Evolutionary conservation across 1,139 yeast species (phyloP).

Genomic region (Blastobotrys serpentis): DNA sequence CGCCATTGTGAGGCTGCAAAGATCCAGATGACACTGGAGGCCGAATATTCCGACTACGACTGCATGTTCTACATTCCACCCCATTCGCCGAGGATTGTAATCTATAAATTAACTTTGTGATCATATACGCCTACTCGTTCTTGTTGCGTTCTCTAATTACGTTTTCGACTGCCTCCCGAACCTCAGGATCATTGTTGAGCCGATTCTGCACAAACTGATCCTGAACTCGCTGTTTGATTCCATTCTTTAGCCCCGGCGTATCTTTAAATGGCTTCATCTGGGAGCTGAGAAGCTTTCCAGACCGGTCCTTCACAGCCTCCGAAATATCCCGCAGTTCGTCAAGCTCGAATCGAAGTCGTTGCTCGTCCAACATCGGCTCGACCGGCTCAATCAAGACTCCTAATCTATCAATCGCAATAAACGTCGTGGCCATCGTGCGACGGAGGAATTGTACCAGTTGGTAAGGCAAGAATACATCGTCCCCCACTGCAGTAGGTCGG

Average conservation of each 20-base stretch:
- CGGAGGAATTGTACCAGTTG: constrained; percentile 13
- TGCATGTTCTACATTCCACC: constrained; percentile 27
- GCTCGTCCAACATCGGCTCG: background rate
- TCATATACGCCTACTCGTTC: background rate
- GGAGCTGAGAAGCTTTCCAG: background rate
- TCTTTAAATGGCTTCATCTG: constrained; percentile 3
- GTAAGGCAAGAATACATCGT: constrained; percentile 12
- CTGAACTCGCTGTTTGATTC: background rate
- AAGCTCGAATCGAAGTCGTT: constrained; percentile 1
- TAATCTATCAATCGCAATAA: constrained; percentile 20
- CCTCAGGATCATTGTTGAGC: constrained; percentile 26
- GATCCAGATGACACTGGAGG: constrained; percentile 36
- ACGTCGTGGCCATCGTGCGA: constrained; percentile 15
- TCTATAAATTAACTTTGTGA: constrained; percentile 16
- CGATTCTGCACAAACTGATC: constrained; percentile 16
- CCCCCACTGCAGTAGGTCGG: background rate
- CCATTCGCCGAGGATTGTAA: constrained; percentile 24
- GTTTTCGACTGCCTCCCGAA: constrained; percentile 21
- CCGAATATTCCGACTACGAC: constrained; percentile 24
- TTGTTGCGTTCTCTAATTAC: background rate
- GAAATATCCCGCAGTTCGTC: background rate
- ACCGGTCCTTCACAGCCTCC: background rate
- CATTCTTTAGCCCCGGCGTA: background rate
- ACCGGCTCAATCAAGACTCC: constrained; percentile 17
- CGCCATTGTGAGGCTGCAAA: constrained; percentile 35